phyloP scores from a whole-genome alignment of 2,329 filamentous ascomycete genomes.

The Dissoconium aciculare region DNA sequence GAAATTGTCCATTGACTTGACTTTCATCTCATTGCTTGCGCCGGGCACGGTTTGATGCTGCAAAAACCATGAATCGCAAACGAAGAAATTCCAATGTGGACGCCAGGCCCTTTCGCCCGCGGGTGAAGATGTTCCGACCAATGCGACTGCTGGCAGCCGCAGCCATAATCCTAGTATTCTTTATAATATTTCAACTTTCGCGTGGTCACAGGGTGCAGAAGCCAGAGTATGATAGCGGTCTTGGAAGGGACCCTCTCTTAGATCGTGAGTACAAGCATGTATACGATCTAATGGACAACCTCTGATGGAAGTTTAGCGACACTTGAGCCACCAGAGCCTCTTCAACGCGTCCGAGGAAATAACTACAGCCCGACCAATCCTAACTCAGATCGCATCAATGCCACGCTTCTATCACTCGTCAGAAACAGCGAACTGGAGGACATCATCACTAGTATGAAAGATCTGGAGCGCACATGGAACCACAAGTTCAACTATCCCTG shows the following conservation, averaged over 20 bases:
- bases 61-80: background rate
- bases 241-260: conserved; percentile 25
- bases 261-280: conserved; percentile 28
- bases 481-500: conserved; percentile 98
- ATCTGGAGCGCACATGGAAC: conserved; percentile 93
- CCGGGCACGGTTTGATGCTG: no score
- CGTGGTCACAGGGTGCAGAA: background rate
- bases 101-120: background rate
- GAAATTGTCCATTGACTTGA: no score
- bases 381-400: conserved; percentile 74
- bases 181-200: background rate
- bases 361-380: conserved; percentile 64
- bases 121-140: background rate
- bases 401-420: conserved; percentile 80
- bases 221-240: background rate
- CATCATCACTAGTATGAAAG: conserved; percentile 75
- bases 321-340: conserved; percentile 62
- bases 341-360: conserved; percentile 53
- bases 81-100: background rate
- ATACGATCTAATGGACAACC: background rate
- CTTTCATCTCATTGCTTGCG: no score
- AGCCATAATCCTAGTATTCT: background rate
- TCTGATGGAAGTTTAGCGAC: conserved; percentile 30
- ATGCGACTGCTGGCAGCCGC: background rate
- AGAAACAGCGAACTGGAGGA: conserved; percentile 77